Evolutionary conservation across 208 protist genomes (phyloP).

Genomic region (Leishmania tropica): DNA sequence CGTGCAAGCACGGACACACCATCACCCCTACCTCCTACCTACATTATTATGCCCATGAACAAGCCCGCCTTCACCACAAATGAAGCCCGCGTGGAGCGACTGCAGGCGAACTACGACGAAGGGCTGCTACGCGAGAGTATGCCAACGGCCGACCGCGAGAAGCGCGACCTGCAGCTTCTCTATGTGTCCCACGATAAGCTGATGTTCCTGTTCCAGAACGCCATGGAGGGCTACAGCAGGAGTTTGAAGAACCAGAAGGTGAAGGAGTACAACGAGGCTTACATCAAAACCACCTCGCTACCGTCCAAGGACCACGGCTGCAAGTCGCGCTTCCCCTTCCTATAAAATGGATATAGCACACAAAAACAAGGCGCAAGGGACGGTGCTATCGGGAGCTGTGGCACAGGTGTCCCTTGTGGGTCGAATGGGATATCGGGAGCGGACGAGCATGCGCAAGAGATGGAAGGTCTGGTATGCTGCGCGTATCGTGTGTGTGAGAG

Average conservation of each 20-base stretch:
- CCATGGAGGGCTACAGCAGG: conserved; percentile 60
- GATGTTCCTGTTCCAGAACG: conserved; percentile 80
- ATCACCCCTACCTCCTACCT: not conserved
- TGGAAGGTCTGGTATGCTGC: not conserved
- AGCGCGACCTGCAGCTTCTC: conserved; percentile 51
- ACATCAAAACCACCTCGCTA: conserved; percentile 22
- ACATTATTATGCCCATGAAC: conserved; percentile 55
- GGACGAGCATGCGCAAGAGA: not conserved
- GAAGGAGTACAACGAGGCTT: conserved; percentile 52
- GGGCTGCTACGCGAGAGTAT: conserved; percentile 69
- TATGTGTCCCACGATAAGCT: conserved; percentile 63
- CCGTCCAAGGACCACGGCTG: conserved; percentile 13
- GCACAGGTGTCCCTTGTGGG: not conserved
- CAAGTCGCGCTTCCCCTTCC: conserved; percentile 39
- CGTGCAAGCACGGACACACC: not conserved
- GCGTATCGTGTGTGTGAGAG: not conserved
- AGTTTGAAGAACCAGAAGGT: conserved; percentile 68
- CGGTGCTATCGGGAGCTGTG: not conserved
- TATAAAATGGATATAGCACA: conserved; percentile 14
- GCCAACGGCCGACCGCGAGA: conserved; percentile 49
- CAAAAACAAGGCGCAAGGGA: not conserved
- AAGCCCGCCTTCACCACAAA: conserved; percentile 69
- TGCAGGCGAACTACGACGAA: conserved; percentile 82
- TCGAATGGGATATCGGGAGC: not conserved
- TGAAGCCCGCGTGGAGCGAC: conserved; percentile 54